Base-by-base conservation (phyloP, 257 asterid species). In the Linaria vulgaris region DNA sequence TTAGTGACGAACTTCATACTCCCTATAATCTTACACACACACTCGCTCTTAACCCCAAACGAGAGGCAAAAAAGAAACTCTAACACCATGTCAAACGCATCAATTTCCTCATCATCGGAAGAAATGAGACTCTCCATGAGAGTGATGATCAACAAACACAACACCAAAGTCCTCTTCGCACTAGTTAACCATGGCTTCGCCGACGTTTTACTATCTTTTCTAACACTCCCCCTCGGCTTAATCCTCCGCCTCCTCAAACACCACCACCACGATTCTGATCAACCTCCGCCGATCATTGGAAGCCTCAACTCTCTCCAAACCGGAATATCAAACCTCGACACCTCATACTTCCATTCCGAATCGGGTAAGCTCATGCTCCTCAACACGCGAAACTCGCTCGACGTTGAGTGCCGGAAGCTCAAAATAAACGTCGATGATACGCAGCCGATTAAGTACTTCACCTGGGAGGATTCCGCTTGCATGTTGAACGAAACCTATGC, bases 211-310 rank as follows among this genome's bases (percentile, higher is more conserved):
- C 22, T 72, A 8, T 68, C 78, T 41, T 67, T 71, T 45, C 54
- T 71, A 17, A 37, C 71, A 0, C n/a, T 76, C 38, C 81, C 81
- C 3, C 17, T 76, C 23, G 78, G 65, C 30, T 21, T 5, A 0
- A 75, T 66, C 14, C 1, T 61, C 1, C 6, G 12, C 2, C 5
- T 54, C 1, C 8, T 66, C 12, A 0, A 37, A 21, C 7, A 27
- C n/a, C 73, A 61, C 17, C 19, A 58, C 39, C n/a, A n/a, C n/a
- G n/a, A n/a, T n/a, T 43, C 22, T 17, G 50, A 31, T 1, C 11
- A 24, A 8, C 27, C 45, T 3, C n/a, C n/a, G n/a, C 63, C 61
- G 5, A 20, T 13, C 1, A 4, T 72, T 12, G 78, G 78, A 23
- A 64, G 76, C 69, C 9, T 69, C 9, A 27, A 27, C 47, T 51